These are phyloP conservation scores for Fusarium sp. DNA, from an alignment of 2,329 filamentous ascomycete genomes.

Conservation along the genomic window DNA sequence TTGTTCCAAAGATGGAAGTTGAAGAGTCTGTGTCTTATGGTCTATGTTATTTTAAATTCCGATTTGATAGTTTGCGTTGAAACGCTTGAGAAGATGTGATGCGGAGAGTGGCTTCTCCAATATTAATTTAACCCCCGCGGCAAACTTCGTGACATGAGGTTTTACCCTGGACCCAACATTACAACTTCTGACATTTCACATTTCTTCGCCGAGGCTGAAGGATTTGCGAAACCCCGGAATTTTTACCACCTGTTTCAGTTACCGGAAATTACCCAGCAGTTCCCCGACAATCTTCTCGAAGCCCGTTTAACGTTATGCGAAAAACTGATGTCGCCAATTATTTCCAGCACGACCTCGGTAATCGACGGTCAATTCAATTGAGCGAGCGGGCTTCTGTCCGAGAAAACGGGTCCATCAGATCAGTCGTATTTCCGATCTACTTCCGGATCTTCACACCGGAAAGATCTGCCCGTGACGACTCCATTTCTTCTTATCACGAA, in stretches of 20 bases:
- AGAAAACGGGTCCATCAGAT: background rate
- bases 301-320: background rate
- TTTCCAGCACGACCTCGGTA: slow-evolving; percentile 1
- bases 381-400: slow-evolving; percentile 5
- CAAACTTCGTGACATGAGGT: background rate
- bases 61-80: background rate
- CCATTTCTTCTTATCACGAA: slow-evolving; percentile 24
- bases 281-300: background rate
- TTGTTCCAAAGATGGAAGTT: background rate
- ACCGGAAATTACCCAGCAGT: slow-evolving; percentile 3
- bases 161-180: background rate
- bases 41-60: background rate
- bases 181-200: background rate
- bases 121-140: background rate
- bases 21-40: background rate
- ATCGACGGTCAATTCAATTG: background rate
- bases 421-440: slow-evolving; percentile 8
- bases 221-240: background rate
- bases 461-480: slow-evolving; percentile 1
- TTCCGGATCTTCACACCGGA: background rate
- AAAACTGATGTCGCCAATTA: background rate
- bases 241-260: background rate
- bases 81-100: background rate
- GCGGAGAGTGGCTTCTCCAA: background rate
- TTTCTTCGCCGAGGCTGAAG: background rate